These are phyloP conservation scores for Fusarium sacchari DNA, from an alignment of 2,329 filamentous ascomycete genomes.

Conservation along the genomic window DNA sequence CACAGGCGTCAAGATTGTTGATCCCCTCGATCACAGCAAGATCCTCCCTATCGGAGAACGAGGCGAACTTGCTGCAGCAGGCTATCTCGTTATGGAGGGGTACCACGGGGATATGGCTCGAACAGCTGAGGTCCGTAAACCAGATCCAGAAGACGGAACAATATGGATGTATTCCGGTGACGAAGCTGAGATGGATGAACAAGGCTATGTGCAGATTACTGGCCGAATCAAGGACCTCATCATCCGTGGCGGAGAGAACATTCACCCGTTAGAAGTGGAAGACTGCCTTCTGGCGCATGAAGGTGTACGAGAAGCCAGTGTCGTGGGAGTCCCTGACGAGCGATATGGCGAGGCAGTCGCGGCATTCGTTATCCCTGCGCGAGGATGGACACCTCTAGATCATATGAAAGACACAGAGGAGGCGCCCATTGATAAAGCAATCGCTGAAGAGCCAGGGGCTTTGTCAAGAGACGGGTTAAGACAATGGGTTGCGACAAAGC, in stretches of 20 bases:
- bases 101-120: constrained; percentile 81
- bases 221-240: constrained; percentile 95
- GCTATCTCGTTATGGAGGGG: constrained; percentile 90
- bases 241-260: constrained; percentile 95
- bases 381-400: constrained; percentile 41
- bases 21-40: constrained; percentile 66
- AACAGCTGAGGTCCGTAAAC: constrained; percentile 72
- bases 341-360: constrained; percentile 87
- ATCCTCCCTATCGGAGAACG: constrained; percentile 72
- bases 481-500: constrained; percentile 74
- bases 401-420: constrained; percentile 35
- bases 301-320: constrained; percentile 77
- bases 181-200: constrained; percentile 83
- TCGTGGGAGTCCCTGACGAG: constrained; percentile 85
- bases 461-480: constrained; percentile 70
- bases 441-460: constrained; percentile 35
- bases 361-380: constrained; percentile 76
- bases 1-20: constrained; percentile 79
- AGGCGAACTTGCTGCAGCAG: constrained; percentile 84
- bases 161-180: constrained; percentile 95
- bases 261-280: constrained; percentile 92
- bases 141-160: constrained; percentile 58
- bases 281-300: constrained; percentile 82
- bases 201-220: constrained; percentile 89
- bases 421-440: constrained; percentile 24